phyloP scores from a whole-genome alignment of 2,329 filamentous ascomycete species.

The Ceratocystis papillata region DNA sequence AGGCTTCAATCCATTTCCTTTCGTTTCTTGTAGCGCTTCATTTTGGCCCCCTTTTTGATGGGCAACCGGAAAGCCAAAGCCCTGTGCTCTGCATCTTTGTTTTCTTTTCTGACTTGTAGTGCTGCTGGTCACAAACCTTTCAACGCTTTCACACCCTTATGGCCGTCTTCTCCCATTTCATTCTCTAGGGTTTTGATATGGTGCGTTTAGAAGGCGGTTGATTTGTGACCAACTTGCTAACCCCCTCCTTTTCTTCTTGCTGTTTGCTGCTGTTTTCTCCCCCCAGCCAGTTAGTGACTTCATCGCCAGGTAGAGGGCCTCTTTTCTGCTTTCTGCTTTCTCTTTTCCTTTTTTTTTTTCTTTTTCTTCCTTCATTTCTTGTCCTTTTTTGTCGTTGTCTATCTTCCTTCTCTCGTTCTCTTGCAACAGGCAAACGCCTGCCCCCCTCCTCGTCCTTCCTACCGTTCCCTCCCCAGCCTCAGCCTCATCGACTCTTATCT shows the following conservation, averaged over 20 bases:
- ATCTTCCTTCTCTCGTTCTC: neutral
- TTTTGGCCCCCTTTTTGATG: slow-evolving; percentile 3
- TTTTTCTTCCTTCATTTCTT: slow-evolving; percentile 10
- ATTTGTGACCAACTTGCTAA: neutral
- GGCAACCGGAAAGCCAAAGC: neutral
- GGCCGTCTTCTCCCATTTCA: neutral
- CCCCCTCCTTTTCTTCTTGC: neutral
- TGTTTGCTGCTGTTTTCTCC: neutral
- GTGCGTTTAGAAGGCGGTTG: slow-evolving; percentile 1
- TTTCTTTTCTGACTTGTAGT: slow-evolving; percentile 2
- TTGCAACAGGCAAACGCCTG: neutral
- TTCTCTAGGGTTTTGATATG: slow-evolving; percentile 1
- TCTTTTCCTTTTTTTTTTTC: slow-evolving; percentile 5
- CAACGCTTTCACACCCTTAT: neutral
- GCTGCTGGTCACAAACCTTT: neutral
- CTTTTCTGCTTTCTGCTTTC: slow-evolving; percentile 14
- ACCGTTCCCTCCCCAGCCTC: slow-evolving; percentile 1
- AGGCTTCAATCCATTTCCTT: slow-evolving; percentile 1
- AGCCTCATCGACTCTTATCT: neutral
- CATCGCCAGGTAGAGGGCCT: slow-evolving; percentile 7
- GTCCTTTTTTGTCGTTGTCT: neutral
- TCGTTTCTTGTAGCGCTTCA: neutral
- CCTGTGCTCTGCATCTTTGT: neutral
- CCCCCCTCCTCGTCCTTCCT: neutral
- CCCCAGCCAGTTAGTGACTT: slow-evolving; percentile 1